Percentiles rank a stretch among this genome's conserved stretches.
These are phyloP conservation scores for Aspergillus glaucus DNA, from an alignment of 2,329 filamentous ascomycete genomes.

Conservation along the genomic window DNA sequence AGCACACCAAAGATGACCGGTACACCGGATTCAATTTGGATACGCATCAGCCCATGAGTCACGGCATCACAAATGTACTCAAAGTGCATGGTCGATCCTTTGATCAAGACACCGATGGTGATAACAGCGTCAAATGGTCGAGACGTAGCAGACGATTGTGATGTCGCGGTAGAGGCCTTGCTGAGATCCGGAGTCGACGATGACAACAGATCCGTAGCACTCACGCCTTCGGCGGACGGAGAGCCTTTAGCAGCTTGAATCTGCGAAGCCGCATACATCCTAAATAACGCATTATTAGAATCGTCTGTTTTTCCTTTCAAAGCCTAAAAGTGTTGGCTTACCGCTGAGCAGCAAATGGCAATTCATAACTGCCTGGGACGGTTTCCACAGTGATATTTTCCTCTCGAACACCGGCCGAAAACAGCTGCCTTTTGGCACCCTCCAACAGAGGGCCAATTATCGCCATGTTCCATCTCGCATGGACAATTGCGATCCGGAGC, in stretches of 20 bases:
- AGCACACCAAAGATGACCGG: slow-evolving; percentile 89
- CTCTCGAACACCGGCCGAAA: slow-evolving; percentile 72
- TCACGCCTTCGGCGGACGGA: slow-evolving; percentile 29
- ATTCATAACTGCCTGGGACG: slow-evolving; percentile 90
- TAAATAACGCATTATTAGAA: slow-evolving; percentile 28
- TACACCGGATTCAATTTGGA: slow-evolving; percentile 81
- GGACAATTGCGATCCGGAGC: slow-evolving; percentile 88
- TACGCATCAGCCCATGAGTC: slow-evolving; percentile 85
- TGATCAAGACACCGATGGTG: slow-evolving; percentile 92
- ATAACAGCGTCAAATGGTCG: slow-evolving; percentile 86
- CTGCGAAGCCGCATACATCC: slow-evolving; percentile 78
- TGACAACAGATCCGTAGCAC: slow-evolving; percentile 52
- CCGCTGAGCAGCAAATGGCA: slow-evolving; percentile 85
- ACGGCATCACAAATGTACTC: slow-evolving; percentile 95
- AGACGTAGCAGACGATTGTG: slow-evolving; percentile 32
- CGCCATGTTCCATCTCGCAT: slow-evolving; percentile 87
- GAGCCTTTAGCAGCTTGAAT: slow-evolving; percentile 64
- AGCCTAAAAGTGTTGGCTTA: slow-evolving; percentile 34
- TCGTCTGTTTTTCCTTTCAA: neutral
- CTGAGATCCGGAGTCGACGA: slow-evolving; percentile 63
- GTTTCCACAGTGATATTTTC: slow-evolving; percentile 84
- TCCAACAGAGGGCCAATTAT: slow-evolving; percentile 81
- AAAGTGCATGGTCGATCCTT: slow-evolving; percentile 99
- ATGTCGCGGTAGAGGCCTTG: slow-evolving; percentile 34
- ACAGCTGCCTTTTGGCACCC: slow-evolving; percentile 72